These are phyloP conservation scores for Neurospora crassa DNA, from an alignment of 2,329 filamentous ascomycete species.

Conservation along the genomic window DNA sequence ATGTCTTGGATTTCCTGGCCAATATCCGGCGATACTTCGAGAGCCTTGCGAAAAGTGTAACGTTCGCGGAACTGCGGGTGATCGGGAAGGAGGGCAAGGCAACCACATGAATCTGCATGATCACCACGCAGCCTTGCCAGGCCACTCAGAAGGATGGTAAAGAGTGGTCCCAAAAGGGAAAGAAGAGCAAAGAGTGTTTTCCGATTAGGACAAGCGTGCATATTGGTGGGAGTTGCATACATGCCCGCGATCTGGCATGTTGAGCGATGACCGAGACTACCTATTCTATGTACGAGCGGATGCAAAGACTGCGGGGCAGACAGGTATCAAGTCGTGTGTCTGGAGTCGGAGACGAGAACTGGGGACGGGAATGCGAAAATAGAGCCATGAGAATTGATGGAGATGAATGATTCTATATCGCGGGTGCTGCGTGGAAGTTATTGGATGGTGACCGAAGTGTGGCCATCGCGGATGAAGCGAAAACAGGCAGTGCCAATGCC, in stretches of 20 bases:
- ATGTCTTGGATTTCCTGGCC: not conserved
- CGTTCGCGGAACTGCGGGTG: not conserved
- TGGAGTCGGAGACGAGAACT: not conserved
- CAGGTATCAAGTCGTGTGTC: not conserved
- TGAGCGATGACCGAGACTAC: not conserved
- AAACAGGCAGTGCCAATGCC: not conserved
- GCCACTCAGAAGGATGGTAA: not conserved
- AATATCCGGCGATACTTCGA: not conserved
- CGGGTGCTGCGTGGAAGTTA: conserved; percentile 15
- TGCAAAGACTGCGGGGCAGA: not conserved
- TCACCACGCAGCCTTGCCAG: not conserved
- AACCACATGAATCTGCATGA: not conserved
- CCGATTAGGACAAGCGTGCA: not conserved
- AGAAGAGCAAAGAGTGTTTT: not conserved
- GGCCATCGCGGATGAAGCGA: not conserved
- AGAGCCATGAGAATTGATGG: not conserved
- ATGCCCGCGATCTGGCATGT: not conserved
- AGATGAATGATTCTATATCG: conserved; percentile 8
- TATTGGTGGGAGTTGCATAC: not conserved
- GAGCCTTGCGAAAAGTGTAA: not conserved
- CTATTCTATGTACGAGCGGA: not conserved
- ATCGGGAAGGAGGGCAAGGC: not conserved
- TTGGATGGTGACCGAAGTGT: not conserved
- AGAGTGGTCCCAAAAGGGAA: not conserved
- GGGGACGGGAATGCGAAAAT: not conserved